These are phyloP conservation scores for Mycotypha africana DNA, from an alignment of 371 early-diverging fungal genomes.

Conservation along the genomic window DNA sequence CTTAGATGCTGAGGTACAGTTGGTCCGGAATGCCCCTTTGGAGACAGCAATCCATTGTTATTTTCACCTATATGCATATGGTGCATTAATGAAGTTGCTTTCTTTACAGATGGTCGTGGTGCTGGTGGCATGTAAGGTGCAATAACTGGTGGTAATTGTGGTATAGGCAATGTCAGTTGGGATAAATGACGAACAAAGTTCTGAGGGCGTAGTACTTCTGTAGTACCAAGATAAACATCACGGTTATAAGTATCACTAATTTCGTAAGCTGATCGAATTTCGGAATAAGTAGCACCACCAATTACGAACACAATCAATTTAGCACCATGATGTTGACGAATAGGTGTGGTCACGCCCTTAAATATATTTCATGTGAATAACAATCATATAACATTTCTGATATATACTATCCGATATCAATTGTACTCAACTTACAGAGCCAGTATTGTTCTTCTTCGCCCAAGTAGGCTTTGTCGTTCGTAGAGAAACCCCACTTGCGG, in stretches of 20 bases:
- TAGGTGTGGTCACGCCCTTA: too few relatives aligned
- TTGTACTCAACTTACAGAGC: constrained; percentile 7
- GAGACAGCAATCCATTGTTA: too few relatives aligned
- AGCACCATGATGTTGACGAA: too few relatives aligned
- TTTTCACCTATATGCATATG: constrained; percentile 14
- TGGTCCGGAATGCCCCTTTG: too few relatives aligned
- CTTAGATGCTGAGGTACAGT: constrained; percentile 7
- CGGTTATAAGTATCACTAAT: constrained; percentile 61
- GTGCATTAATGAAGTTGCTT: constrained; percentile 15
- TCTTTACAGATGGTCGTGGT: constrained; percentile 11
- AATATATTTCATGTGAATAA: too few relatives aligned
- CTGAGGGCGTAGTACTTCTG: constrained; percentile 69
- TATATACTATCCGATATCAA: too few relatives aligned
- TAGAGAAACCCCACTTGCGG: constrained; percentile 42
- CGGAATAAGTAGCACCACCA: constrained; percentile 91
- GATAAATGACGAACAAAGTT: constrained; percentile 65
- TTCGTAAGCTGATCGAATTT: constrained; percentile 86
- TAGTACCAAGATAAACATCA: constrained; percentile 82
- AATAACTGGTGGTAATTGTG: constrained; percentile 18
- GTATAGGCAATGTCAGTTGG: constrained; percentile 32
- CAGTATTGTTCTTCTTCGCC: constrained; percentile 23
- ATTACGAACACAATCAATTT: constrained; percentile 74
- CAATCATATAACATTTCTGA: too few relatives aligned
- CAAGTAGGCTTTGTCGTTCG: constrained; percentile 44
- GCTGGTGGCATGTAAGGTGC: constrained; percentile 38